phyloP scores from a whole-genome alignment of 495 filamentous ascomycete genomes.

The Talaromyces thailandensis region DNA sequence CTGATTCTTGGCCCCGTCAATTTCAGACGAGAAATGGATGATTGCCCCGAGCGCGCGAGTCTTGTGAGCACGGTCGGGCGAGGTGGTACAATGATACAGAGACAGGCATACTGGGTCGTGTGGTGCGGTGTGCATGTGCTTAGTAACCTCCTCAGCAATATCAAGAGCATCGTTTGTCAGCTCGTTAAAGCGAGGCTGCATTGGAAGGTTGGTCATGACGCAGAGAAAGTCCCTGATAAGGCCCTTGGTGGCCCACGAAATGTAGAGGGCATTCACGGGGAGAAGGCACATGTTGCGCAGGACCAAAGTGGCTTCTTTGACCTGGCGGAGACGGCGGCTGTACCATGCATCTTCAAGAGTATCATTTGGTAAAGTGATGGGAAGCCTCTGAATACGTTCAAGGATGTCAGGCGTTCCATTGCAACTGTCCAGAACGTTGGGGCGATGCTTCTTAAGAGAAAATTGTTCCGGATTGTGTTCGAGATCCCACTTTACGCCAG shows the following conservation, averaged over 20 bases:
- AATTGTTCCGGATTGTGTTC: constrained; percentile 44
- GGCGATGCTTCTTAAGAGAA: constrained; percentile 16
- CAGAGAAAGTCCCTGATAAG: constrained; percentile 69
- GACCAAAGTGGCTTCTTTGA: constrained; percentile 81
- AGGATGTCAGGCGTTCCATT: constrained; percentile 66
- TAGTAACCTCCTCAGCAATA: constrained; percentile 84
- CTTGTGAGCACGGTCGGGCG: constrained; percentile 76
- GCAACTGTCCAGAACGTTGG: constrained; percentile 59
- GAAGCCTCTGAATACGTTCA: constrained; percentile 51
- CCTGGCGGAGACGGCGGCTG: constrained; percentile 56
- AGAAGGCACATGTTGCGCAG: constrained; percentile 90
- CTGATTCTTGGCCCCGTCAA: constrained; percentile 60
- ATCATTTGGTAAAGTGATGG: constrained; percentile 51
- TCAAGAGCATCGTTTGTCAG: constrained; percentile 88
- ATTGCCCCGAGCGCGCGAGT: constrained; percentile 75
- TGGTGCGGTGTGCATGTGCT: constrained; percentile 60
- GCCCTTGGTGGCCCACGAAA: constrained; percentile 59
- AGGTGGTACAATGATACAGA: constrained; percentile 59
- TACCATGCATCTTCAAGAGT: constrained; percentile 67
- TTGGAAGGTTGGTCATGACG: constrained; percentile 70
- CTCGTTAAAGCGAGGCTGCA: constrained; percentile 66
- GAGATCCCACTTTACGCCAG: constrained; percentile 72
- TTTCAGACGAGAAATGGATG: constrained; percentile 76
- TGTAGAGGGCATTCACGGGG: constrained; percentile 75
- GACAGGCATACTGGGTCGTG: constrained; percentile 73